Evolutionary conservation across 805 yeast species (phyloP), one percentile per base, ranked within the genome.

Genomic region (Saccharomycopsis sp.): DNA sequence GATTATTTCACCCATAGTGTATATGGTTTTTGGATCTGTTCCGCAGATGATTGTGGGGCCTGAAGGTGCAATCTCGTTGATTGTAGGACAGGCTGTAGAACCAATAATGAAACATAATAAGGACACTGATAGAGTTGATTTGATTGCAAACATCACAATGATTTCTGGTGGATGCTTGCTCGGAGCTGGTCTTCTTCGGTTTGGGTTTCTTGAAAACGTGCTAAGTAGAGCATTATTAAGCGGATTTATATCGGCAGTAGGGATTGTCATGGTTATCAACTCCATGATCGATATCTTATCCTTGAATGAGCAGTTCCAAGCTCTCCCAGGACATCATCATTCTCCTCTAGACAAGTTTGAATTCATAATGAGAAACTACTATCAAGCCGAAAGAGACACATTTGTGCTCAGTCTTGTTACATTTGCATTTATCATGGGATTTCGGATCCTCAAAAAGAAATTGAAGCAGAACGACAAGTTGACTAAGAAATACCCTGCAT

Each of bases 1-100:
- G 53, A 84, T 89, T 0, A 75, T 87, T 2, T 89, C 94, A 0
- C 96, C 97, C 0, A 72, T 86, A n/a, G 72, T 88, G 5, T 91
- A 91, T 68, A 78, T 89, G 3, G 61, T 90, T 2, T 76, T 90
- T 60, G 97, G 97, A 0, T 81, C 94, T 0, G 96, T 90, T 0
- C 97, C 97, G 0, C 86, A 85, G 60, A 82, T 91, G 86, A 84
- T 90, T 47, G 96, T 91, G 19, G 97, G 97, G 0, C 97, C 97
- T 0, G 96, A 91, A 69, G 92, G 93, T 19, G 92, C 96, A 0
- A 83, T 89, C 7, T 88, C 96, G 0, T 75, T 92, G 65, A 83
- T 91, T 14, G 84, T 87, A 24, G 97, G 97, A 1, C 93, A 87
- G 65, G 83, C 86, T 0, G 81, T 89, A 8, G 87, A 85, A 60